Percentiles rank a stretch among this genome's conserved stretches.
These are phyloP conservation scores for Biancaea sappan DNA, from an alignment of 306 rosid species.

Conservation along the genomic window DNA sequence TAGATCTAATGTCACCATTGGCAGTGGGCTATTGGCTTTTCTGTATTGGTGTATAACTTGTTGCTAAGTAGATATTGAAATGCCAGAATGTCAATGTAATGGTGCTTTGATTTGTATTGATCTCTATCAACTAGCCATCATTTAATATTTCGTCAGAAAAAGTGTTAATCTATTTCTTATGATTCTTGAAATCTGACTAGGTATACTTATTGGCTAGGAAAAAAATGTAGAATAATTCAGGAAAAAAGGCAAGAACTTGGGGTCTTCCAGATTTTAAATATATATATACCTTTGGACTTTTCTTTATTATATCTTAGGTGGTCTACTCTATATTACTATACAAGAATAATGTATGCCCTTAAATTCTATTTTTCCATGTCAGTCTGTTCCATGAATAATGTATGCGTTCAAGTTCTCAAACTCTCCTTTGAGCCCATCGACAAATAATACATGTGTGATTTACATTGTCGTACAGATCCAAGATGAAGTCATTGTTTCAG, in stretches of 20 bases:
- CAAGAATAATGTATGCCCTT: not conserved
- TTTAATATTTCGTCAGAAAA: not conserved
- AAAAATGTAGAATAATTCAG: not conserved
- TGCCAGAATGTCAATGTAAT: not conserved
- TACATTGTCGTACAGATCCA: constrained; percentile 69
- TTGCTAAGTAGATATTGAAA: constrained; percentile 18
- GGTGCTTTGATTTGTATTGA: not conserved
- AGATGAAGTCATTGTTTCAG: constrained; percentile 95
- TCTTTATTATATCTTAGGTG: not conserved
- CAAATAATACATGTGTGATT: constrained; percentile 16
- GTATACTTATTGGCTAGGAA: not conserved
- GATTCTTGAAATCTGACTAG: not conserved
- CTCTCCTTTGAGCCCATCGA: not conserved
- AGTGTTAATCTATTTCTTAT: not conserved
- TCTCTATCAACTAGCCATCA: not conserved
- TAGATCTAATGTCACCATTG: not conserved
- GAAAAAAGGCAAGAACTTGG: not conserved
- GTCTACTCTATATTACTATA: no score
- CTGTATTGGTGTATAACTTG: constrained; percentile 20
- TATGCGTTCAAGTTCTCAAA: not conserved
- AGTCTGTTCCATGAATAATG: not conserved
- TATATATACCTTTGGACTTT: not conserved
- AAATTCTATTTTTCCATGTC: not conserved
- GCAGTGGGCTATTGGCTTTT: not conserved
- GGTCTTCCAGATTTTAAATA: not conserved